Base-by-base conservation (phyloP, 139 green algal species). In the Spirogloea muscicola region DNA sequence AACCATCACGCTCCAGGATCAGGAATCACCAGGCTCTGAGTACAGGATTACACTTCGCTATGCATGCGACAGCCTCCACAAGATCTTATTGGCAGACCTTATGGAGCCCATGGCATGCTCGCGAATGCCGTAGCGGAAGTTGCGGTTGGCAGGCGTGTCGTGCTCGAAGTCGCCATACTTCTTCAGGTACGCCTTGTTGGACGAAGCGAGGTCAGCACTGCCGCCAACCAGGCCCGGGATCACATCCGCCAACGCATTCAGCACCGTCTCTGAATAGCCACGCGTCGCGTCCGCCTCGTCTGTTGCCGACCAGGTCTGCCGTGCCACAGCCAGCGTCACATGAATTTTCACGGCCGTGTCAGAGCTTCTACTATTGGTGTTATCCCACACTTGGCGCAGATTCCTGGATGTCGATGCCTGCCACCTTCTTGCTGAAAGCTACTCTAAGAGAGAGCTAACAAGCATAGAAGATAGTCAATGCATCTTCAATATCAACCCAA, bases 161-260 rank as follows among this genome's bases (percentile, higher is more conserved):
- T 96, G 97, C 88, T 98, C 91, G 94, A 98, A 98, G 90, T 98
- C 92, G 52, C 91, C 93, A 52, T 90, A 95, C 82, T 90, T 90
- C 91, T 98, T 99, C 90, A 98, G 95, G 34, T 98, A 86, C 7
- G 94, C 98, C 89, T 98, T 93, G 91, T 98, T 98, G 84, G 94
- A 98, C 58, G 91, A 89, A 4, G 94, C 94, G 71, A 99, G 87
- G 82, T 99, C 94, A 60, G 94, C 94, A 42, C 90, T 95, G 72
- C 94, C 94, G 69, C 94, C 94, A 21, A 97, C 85, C 63, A 98
- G 86, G 75, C 92, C 94, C 55, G 94, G 94, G 49, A 99, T 86
- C 21, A 86, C 89, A 51, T 86, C 82, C 5, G 88, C 89, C 62
- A 99, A 87, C 5, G 91, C 91, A 82, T 98, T 98, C 6, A 99